These are phyloP conservation scores for Neckera pumila DNA, from an alignment of 225 moss, liverwort and hornwort species.

Conservation along the genomic window DNA sequence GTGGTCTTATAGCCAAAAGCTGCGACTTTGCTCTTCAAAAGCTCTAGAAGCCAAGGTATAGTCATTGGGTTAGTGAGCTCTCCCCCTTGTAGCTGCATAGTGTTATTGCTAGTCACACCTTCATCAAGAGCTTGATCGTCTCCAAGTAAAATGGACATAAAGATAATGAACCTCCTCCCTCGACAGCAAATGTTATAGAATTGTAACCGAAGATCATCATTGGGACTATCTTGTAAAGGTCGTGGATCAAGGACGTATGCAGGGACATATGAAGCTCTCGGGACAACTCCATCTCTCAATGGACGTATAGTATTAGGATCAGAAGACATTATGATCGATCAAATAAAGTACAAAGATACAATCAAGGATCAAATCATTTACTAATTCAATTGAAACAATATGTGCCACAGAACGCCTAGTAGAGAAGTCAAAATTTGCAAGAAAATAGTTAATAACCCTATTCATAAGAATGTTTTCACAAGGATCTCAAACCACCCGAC, in stretches of 20 bases:
- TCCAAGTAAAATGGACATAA: neutral
- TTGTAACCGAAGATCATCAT: neutral
- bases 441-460: neutral
- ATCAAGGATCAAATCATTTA: neutral
- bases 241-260: neutral
- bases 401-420: rapidly evolving
- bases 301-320: neutral
- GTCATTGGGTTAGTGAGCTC: neutral
- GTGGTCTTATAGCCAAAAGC: too few relatives aligned
- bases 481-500: too few relatives aligned
- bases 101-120: neutral
- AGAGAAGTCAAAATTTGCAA: neutral
- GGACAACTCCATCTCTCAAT: neutral
- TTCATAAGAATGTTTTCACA: too few relatives aligned
- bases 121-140: neutral
- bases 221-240: neutral
- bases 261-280: neutral
- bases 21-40: neutral
- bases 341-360: rapidly evolving
- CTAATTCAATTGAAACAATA: neutral
- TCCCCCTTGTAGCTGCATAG: neutral
- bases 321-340: neutral
- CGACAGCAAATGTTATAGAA: neutral
- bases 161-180: neutral
- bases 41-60: neutral